phyloP scores from a whole-genome alignment of 169 alveolate species.

The Eimeria zaria region DNA sequence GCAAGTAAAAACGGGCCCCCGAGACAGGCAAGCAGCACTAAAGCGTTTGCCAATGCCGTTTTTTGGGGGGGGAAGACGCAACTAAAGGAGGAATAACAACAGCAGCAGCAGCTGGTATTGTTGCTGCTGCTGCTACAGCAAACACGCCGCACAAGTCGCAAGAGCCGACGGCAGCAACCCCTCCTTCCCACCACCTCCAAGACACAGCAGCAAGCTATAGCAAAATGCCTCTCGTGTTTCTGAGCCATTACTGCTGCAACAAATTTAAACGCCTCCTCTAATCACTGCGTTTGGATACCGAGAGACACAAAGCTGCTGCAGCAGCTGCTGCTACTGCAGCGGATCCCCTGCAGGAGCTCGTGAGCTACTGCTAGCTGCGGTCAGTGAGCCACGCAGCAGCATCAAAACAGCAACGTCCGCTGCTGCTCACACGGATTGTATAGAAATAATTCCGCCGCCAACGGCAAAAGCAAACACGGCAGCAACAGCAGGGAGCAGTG shows the following conservation, averaged over 20 bases:
- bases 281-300: not conserved
- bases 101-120: not conserved
- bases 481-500: not conserved
- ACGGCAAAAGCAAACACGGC: not conserved
- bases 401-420: not conserved
- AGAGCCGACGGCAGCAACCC: slow-evolving; percentile 47
- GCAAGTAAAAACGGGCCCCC: not conserved
- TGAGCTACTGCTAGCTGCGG: slow-evolving; percentile 17
- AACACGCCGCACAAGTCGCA: slow-evolving; percentile 50
- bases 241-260: not conserved
- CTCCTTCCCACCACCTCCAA: slow-evolving; percentile 9
- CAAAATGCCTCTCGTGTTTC: not conserved
- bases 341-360: not conserved
- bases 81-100: not conserved
- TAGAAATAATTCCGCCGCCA: not conserved
- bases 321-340: not conserved
- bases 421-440: not conserved
- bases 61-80: not conserved
- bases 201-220: not conserved
- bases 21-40: not conserved
- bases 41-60: not conserved
- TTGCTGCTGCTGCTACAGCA: not conserved
- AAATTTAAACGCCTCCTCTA: not conserved
- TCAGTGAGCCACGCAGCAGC: not conserved
- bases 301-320: not conserved